A percentile compares a stretch with the other conserved stretches of the same genome.
Evolutionary conservation across 176 grass and related monocot species (phyloP).

Genomic region (Phoenix dactylifera): DNA sequence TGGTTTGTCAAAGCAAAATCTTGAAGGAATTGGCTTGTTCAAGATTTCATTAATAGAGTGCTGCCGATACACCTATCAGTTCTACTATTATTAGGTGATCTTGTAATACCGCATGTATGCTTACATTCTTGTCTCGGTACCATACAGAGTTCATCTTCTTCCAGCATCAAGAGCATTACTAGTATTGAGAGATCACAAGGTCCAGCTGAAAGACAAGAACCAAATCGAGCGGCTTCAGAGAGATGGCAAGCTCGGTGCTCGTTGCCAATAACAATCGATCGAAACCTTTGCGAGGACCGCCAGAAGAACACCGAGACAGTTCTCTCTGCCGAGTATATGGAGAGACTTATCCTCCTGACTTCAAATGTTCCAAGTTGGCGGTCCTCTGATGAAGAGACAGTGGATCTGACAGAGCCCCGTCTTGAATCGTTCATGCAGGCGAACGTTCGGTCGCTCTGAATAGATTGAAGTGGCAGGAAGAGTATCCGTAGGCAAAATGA

Average conservation of each 20-base stretch:
- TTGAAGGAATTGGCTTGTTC: too few relatives aligned
- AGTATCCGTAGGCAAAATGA: too few relatives aligned
- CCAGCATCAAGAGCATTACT: neutral
- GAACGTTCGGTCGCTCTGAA: neutral
- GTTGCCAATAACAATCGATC: neutral
- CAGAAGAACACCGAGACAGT: conserved; percentile 9
- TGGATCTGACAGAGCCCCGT: conserved; percentile 80
- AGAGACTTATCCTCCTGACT: conserved; percentile 33
- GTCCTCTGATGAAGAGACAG: conserved; percentile 43
- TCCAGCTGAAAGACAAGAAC: conserved; percentile 16
- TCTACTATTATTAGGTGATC: too few relatives aligned
- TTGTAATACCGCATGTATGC: too few relatives aligned
- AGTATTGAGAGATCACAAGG: conserved; percentile 27
- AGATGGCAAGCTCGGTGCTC: conserved; percentile 11
- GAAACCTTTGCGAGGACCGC: conserved; percentile 6
- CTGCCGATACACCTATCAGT: too few relatives aligned
- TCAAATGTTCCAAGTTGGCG: conserved; percentile 24
- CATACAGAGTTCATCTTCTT: conserved; percentile 20
- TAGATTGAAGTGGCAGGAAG: neutral
- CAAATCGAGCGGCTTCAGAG: neutral
- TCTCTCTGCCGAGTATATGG: conserved; percentile 26
- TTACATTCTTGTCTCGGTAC: neutral
- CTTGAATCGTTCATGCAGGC: conserved; percentile 60
- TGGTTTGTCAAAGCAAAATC: too few relatives aligned
- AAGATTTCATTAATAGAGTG: too few relatives aligned